Percentiles rank a stretch among this genome's conserved stretches.
Evolutionary conservation across 441 rosid genomes (phyloP).

Genomic region (Bruguiera hainesii): DNA sequence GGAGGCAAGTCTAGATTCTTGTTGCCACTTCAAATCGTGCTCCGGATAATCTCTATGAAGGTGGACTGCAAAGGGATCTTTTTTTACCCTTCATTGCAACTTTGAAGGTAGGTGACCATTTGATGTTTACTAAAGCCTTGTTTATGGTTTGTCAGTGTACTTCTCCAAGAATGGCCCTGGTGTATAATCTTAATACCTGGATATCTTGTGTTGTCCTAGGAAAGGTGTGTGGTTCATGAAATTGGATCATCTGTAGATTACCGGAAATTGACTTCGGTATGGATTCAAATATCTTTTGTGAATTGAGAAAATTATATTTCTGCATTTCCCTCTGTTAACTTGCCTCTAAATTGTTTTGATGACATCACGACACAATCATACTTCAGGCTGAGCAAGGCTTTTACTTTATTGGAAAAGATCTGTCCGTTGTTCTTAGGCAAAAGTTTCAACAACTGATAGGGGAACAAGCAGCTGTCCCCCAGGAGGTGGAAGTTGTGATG

Average conservation of each 20-base stretch:
- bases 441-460: conserved; percentile 71
- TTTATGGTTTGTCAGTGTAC: not conserved
- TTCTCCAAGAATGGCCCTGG: conserved; percentile 3
- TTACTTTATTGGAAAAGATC: conserved; percentile 72
- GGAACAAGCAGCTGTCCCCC: conserved; percentile 47
- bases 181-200: conserved; percentile 11
- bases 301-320: conserved; percentile 18
- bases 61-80: conserved; percentile 96
- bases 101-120: conserved; percentile 53
- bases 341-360: conserved; percentile 10
- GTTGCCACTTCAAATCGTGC: conserved; percentile 95
- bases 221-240: conserved; percentile 74
- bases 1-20: conserved; percentile 68
- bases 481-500: conserved; percentile 90
- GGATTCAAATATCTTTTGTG: conserved; percentile 3
- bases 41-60: conserved; percentile 89
- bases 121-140: conserved; percentile 1
- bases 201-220: conserved; percentile 37
- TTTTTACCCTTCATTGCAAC: conserved; percentile 86
- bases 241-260: conserved; percentile 89
- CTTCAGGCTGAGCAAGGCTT: conserved; percentile 90
- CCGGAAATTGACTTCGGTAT: conserved; percentile 86
- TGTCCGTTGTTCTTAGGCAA: conserved; percentile 49
- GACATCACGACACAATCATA: conserved; percentile 11
- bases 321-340: conserved; percentile 10